Evolutionary conservation across 2,329 filamentous ascomycete genomes (phyloP), one percentile per base, ranked within the genome.

Genomic region (Sporothrix protearum): DNA sequence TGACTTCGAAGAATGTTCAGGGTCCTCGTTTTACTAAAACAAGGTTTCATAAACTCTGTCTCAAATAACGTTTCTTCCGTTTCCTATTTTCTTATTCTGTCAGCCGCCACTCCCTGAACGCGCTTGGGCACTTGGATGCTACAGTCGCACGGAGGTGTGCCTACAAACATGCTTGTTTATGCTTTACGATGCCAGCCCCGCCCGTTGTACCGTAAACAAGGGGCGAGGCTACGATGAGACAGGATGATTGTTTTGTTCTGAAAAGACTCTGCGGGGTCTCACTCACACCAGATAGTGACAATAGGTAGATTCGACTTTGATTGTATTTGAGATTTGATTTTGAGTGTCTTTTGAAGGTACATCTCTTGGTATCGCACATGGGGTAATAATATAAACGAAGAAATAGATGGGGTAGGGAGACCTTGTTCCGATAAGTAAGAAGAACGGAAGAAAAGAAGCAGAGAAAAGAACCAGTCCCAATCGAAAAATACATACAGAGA

Each of bases 301-400:
- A n/a, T n/a, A n/a, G n/a, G n/a, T n/a, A n/a, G n/a, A n/a, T n/a
- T n/a, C n/a, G n/a, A n/a, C n/a, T n/a, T n/a, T n/a, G 6, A 12
- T 66, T 49, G 16, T 33, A 47, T 66, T 33, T n/a, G 3, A 28
- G n/a, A 47, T 66, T 33, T n/a, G 3, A 28, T 19, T 49, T 39
- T 28, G 59, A 64, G 59, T 64, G 59, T 16, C 59, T 22, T 28
- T 16, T 39, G 22, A n/a, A 36, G 59, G 59, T n/a, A 19, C 59
- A 64, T 7, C 59, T 64, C 63, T 33, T 66, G 64, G 63, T 67
- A 67, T 67, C 64, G 45, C 45, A 51, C 45, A 33, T 49, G 12
- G 12, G n/a, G n/a, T n/a, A n/a, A 36, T 64, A 61, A 28, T 45
- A 49, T 10, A 33, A 55, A 66, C 16, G 7, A 53, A 61, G 36